These are phyloP conservation scores for Phytophthora macrochlamydospora DNA, from an alignment of 352 stramenopile genomes.

Conservation along the genomic window DNA sequence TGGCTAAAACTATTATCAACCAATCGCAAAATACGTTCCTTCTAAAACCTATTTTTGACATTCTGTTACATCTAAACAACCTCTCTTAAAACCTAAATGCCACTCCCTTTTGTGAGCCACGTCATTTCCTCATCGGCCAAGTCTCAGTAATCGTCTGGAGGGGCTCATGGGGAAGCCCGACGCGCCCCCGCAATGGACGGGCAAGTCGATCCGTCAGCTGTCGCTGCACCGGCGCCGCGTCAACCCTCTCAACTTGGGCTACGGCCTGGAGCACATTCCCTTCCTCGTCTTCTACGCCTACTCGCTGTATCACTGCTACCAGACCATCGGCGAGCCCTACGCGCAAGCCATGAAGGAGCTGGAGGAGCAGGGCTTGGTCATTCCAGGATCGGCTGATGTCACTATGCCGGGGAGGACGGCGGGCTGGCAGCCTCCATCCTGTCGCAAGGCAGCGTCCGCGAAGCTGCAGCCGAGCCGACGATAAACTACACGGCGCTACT, in stretches of 20 bases:
- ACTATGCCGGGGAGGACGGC: constrained; percentile 31
- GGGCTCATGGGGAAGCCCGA: constrained; percentile 41
- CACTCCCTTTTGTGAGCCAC: background rate
- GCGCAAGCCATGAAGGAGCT: constrained; percentile 77
- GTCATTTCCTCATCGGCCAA: constrained; percentile 4
- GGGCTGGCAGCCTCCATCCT: constrained; percentile 76
- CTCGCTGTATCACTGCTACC: constrained; percentile 71
- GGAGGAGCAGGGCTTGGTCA: constrained; percentile 60
- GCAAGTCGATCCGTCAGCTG: constrained; percentile 71
- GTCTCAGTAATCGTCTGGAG: background rate
- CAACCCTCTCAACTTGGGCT: constrained; percentile 64
- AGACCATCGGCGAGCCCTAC: constrained; percentile 71
- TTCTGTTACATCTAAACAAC: no score
- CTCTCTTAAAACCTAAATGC: no score
- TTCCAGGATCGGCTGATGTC: constrained; percentile 33
- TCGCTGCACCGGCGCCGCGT: constrained; percentile 63
- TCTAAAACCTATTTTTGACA: no score
- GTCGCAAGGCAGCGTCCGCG: constrained; percentile 68
- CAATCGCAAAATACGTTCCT: no score
- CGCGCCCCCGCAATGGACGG: constrained; percentile 62
- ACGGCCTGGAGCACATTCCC: constrained; percentile 72
- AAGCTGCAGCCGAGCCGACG: constrained; percentile 37
- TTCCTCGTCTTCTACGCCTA: constrained; percentile 75
- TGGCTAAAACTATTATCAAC: no score
- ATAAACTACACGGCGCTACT: constrained; percentile 70